Conservation (phyloP, 2,329 filamentous ascomycete species). For the Venturia asperata region DNA sequence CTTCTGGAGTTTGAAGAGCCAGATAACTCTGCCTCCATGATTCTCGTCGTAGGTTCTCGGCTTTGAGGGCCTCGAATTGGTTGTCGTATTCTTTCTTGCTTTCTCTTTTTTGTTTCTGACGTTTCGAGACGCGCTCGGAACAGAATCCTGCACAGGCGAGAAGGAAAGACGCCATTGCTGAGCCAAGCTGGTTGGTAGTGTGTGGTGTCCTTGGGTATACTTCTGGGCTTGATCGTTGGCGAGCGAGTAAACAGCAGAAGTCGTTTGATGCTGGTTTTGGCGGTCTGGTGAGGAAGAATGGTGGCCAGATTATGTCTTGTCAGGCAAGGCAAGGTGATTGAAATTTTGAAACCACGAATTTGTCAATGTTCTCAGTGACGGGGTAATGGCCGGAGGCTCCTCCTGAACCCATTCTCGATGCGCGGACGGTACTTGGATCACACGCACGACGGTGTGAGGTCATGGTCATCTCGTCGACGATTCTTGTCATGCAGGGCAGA, state of each 20-base stretch:
- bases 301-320: not conserved
- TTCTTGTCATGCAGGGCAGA: not conserved
- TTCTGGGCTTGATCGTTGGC: not conserved
- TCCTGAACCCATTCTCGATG: not conserved
- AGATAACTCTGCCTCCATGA: constrained; percentile 17
- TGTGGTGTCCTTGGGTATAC: not conserved
- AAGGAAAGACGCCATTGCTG: constrained; percentile 22
- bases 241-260: too few relatives aligned
- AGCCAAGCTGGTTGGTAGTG: not conserved
- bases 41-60: constrained; percentile 20
- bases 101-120: constrained; percentile 18
- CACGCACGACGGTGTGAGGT: constrained; percentile 4
- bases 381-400: not conserved
- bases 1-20: not conserved
- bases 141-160: constrained; percentile 18
- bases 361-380: constrained; percentile 2
- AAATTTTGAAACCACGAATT: not conserved
- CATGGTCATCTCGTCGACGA: not conserved
- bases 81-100: constrained; percentile 20
- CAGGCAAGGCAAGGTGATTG: not conserved
- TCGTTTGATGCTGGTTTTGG: not conserved
- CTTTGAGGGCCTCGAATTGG: constrained; percentile 21
- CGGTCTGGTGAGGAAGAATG: not conserved
- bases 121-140: constrained; percentile 19
- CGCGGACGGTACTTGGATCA: not conserved